Conservation (phyloP, 2,329 filamentous ascomycete species). For the Pseudogymnoascus sp. region DNA sequence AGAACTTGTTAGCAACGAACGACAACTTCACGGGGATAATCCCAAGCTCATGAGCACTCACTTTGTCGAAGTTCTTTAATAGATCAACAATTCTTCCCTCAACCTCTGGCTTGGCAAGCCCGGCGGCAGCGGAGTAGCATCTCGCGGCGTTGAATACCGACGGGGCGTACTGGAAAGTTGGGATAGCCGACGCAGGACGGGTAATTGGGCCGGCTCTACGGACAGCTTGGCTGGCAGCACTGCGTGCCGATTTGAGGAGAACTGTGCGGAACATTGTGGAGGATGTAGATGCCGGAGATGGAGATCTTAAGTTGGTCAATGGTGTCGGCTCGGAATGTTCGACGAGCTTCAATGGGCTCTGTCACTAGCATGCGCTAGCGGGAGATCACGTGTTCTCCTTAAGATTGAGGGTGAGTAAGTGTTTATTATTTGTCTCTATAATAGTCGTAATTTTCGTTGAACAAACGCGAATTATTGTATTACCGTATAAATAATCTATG, state of each 20-base stretch:
- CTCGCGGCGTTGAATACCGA: conserved; percentile 63
- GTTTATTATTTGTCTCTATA: not conserved
- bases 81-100: conserved; percentile 88
- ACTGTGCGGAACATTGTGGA: conserved; percentile 82
- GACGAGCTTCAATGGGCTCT: conserved; percentile 8
- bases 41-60: conserved; percentile 35
- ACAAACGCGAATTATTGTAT: not conserved
- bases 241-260: conserved; percentile 67
- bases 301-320: conserved; percentile 8
- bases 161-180: conserved; percentile 55
- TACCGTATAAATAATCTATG: not conserved
- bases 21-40: not conserved
- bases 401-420: not conserved
- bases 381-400: conserved; percentile 5
- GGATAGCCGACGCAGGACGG: conserved; percentile 54
- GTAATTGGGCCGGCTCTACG: conserved; percentile 47
- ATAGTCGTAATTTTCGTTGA: not conserved
- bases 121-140: conserved; percentile 78
- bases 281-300: conserved; percentile 17
- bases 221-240: conserved; percentile 40
- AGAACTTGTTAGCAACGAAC: conserved; percentile 18
- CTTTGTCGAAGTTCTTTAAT: conserved; percentile 96
- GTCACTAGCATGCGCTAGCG: conserved; percentile 5
- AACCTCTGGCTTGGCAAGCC: conserved; percentile 75
- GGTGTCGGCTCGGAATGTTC: conserved; percentile 7